A percentile compares a stretch with the other conserved stretches of the same genome.
Conservation (phyloP, 164 flowering plant genomes). For the Taxillus chinensis region DNA sequence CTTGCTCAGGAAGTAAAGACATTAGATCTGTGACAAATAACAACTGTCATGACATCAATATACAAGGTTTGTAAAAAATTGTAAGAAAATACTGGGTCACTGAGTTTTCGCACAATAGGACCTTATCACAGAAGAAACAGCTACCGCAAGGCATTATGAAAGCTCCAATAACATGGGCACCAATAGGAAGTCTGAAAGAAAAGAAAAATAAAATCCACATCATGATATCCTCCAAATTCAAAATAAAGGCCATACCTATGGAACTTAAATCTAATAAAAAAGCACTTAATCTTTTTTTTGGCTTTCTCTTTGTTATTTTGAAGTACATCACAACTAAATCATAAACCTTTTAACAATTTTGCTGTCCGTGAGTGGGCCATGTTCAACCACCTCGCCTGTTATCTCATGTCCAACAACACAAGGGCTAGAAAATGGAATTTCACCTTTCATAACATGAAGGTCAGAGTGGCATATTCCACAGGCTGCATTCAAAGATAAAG, state of each 20-base stretch:
- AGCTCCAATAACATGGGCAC: conserved; percentile 88
- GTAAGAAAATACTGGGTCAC: too few relatives aligned
- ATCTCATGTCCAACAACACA: conserved; percentile 97
- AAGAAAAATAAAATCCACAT: background rate
- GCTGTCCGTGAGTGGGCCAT: conserved; percentile 65
- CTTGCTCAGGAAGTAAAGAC: conserved; percentile 7
- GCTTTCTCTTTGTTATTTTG: background rate
- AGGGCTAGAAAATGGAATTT: conserved; percentile 84
- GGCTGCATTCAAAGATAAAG: conserved; percentile 34
- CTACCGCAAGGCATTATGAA: conserved; percentile 99
- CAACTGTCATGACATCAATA: background rate
- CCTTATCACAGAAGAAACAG: conserved; percentile 85
- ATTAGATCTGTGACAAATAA: background rate
- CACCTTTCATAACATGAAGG: conserved; percentile 97
- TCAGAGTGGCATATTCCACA: conserved; percentile 99
- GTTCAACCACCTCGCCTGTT: conserved; percentile 95
- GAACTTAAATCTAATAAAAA: background rate
- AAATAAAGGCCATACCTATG: too few relatives aligned
- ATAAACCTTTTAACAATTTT: conserved; percentile 53
- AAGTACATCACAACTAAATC: background rate
- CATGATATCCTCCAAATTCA: background rate
- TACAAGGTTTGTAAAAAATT: too few relatives aligned
- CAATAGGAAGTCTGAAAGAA: conserved; percentile 69
- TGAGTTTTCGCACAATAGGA: conserved; percentile 4
- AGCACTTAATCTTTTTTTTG: background rate